A percentile compares a stretch with the other conserved stretches of the same genome.
Evolutionary conservation across 805 yeast species (phyloP).

Genomic region (Candida parachauliodes): DNA sequence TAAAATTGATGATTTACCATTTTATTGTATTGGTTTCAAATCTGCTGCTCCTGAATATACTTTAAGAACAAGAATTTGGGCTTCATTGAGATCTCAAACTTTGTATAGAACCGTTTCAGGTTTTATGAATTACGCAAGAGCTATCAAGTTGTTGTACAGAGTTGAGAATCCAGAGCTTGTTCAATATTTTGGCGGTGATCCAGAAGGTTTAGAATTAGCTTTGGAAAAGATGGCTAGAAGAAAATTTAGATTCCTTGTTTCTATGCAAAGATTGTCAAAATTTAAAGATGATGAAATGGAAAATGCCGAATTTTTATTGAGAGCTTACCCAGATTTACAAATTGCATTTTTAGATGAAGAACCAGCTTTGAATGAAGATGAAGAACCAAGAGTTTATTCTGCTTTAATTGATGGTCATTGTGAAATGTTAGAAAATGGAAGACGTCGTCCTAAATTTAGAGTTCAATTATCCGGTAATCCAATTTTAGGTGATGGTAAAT

Average conservation of each 20-base stretch:
- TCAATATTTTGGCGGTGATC: conserved; percentile 98
- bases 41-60: conserved; percentile 47
- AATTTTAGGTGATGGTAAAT: conserved; percentile 79
- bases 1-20: conserved; percentile 41
- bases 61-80: conserved; percentile 46
- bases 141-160: conserved; percentile 40
- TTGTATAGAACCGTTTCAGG: conserved; percentile 46
- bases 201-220: conserved; percentile 93
- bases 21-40: conserved; percentile 46
- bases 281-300: conserved; percentile 57
- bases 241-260: conserved; percentile 61
- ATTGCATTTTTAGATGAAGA: conserved; percentile 60
- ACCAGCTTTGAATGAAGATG: conserved; percentile 36
- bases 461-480: conserved; percentile 75
- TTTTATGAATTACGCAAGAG: conserved; percentile 46
- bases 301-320: conserved; percentile 53
- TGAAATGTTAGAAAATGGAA: conserved; percentile 54
- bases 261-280: conserved; percentile 58
- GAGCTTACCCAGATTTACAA: conserved; percentile 68
- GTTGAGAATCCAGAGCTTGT: conserved; percentile 48
- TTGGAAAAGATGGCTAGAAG: conserved; percentile 71
- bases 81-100: conserved; percentile 45
- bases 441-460: conserved; percentile 58
- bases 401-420: conserved; percentile 71
- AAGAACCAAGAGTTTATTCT: conserved; percentile 51